These are phyloP conservation scores for Talaromyces atroroseus DNA, from an alignment of 2,329 filamentous ascomycete species.

Conservation along the genomic window DNA sequence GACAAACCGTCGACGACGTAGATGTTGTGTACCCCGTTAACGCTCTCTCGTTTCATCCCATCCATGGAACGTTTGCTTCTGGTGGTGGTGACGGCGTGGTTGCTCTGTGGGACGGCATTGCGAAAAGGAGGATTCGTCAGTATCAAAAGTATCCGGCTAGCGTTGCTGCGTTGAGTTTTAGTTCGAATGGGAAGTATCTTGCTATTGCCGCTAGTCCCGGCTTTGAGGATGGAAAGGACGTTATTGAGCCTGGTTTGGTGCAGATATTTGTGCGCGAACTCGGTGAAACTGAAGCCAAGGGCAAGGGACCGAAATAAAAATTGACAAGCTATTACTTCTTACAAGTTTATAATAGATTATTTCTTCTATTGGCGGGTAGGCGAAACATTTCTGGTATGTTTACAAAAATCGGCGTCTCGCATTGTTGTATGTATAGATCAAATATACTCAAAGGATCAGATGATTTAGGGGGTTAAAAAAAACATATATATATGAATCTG, in stretches of 20 bases:
- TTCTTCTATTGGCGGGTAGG: constrained; percentile 12
- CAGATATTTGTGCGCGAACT: constrained; percentile 79
- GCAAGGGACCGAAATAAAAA: constrained; percentile 65
- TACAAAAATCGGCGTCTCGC: constrained; percentile 4
- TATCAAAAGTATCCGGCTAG: constrained; percentile 79
- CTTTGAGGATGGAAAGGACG: constrained; percentile 81
- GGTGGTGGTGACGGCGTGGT: constrained; percentile 87
- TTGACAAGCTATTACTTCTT: constrained; percentile 10
- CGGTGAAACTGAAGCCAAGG: constrained; percentile 80
- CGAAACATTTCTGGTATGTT: not conserved
- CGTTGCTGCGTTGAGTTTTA: constrained; percentile 73
- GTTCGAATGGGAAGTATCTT: constrained; percentile 67
- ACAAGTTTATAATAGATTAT: constrained; percentile 2
- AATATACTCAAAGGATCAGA: not conserved
- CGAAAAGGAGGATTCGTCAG: constrained; percentile 82
- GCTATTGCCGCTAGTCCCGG: constrained; percentile 79
- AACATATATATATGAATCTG: not conserved
- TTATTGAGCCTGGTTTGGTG: constrained; percentile 64
- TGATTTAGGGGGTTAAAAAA: not conserved
- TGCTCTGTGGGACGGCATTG: constrained; percentile 87
- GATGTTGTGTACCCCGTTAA: constrained; percentile 92
- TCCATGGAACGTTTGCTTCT: constrained; percentile 77
- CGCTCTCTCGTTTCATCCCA: constrained; percentile 78
- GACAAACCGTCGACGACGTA: constrained; percentile 62
- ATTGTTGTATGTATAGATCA: constrained; percentile 6